These are phyloP conservation scores for Picocystis sp. DNA, from an alignment of 163 green algal genomes.

Conservation along the genomic window DNA sequence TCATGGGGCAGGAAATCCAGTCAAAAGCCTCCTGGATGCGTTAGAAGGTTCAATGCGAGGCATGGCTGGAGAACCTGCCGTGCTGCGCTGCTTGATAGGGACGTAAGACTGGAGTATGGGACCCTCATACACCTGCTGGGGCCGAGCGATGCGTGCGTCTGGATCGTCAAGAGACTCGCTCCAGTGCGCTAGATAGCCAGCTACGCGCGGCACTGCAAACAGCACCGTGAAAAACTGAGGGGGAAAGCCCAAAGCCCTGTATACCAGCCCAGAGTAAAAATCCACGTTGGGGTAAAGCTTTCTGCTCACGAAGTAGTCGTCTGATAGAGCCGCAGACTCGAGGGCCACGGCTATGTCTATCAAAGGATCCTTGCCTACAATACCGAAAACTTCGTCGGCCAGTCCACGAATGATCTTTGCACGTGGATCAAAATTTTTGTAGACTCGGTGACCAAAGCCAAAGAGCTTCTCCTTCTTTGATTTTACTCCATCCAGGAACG, in stretches of 20 bases:
- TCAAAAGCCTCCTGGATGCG: too few species aligned
- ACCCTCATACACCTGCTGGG: conserved; percentile 83
- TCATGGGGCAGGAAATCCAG: too few species aligned
- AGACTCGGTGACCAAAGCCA: conserved; percentile 96
- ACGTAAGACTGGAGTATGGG: too few species aligned
- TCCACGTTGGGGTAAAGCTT: conserved; percentile 9
- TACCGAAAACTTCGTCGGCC: conserved; percentile 71
- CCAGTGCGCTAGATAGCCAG: conserved; percentile 95
- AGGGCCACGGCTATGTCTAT: conserved; percentile 40
- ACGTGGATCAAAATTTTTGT: conserved; percentile 91
- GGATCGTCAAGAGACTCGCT: conserved; percentile 81
- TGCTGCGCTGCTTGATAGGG: too few species aligned
- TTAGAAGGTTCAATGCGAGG: too few species aligned
- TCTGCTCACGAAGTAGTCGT: conserved; percentile 6
- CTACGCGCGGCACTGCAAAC: conserved; percentile 69
- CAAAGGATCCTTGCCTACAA: conserved; percentile 63
- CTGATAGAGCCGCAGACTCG: background rate
- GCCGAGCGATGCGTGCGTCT: conserved; percentile 89
- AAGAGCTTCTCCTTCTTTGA: conserved; percentile 73
- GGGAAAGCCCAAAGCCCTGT: conserved; percentile 39
- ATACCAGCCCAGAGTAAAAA: conserved; percentile 6
- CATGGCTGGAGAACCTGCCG: too few species aligned
- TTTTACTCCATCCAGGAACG: conserved; percentile 72
- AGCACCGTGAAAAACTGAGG: conserved; percentile 88
- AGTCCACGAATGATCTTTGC: conserved; percentile 64